A percentile compares a stretch with the other conserved stretches of the same genome.
These are phyloP conservation scores for Pezicula rhizophila DNA, from an alignment of 2,329 filamentous ascomycete genomes.

Conservation along the genomic window DNA sequence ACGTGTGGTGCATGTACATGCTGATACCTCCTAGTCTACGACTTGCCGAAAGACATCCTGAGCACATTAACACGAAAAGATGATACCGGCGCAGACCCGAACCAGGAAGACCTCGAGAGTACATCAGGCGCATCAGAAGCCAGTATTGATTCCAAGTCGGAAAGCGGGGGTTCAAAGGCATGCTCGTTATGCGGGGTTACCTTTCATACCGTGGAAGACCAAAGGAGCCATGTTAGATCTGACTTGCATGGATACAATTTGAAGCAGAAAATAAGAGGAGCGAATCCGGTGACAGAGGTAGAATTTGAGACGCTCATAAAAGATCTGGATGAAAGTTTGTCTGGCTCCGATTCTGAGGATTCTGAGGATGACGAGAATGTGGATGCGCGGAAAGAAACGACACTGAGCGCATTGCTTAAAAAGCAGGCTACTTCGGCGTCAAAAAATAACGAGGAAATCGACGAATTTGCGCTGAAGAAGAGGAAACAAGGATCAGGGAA, in stretches of 20 bases:
- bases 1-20: neutral
- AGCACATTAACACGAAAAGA: constrained; percentile 27
- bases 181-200: constrained; percentile 74
- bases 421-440: constrained; percentile 69
- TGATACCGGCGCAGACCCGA: constrained; percentile 15
- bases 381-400: constrained; percentile 56
- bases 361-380: constrained; percentile 60
- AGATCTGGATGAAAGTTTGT: constrained; percentile 84
- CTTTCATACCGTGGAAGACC: constrained; percentile 70
- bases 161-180: constrained; percentile 57
- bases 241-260: constrained; percentile 93
- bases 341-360: constrained; percentile 71
- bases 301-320: constrained; percentile 86
- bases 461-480: constrained; percentile 39
- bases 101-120: constrained; percentile 20
- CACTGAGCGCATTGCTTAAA: constrained; percentile 70
- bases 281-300: constrained; percentile 63
- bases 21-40: constrained; percentile 23
- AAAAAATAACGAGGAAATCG: constrained; percentile 38
- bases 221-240: constrained; percentile 79
- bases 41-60: constrained; percentile 30
- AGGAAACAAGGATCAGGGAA: constrained; percentile 54
- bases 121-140: constrained; percentile 24
- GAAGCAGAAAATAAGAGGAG: constrained; percentile 79
- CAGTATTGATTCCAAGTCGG: constrained; percentile 28